phyloP scores from a whole-genome alignment of 371 early-diverging fungal genomes.

The Blastocladiella emersonii region DNA sequence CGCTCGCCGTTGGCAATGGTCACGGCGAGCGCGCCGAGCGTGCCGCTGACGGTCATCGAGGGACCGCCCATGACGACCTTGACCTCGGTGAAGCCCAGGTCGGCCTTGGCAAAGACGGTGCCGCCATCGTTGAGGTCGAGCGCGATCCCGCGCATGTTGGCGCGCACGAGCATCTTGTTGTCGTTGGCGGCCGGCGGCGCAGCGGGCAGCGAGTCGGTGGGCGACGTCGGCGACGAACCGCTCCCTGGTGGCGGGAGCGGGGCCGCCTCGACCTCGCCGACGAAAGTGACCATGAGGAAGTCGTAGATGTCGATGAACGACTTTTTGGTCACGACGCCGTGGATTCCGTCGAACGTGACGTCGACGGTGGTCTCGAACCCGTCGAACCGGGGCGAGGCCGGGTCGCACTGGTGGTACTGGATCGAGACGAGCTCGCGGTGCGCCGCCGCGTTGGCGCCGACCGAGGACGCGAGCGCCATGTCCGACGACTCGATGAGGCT shows the following conservation, averaged over 20 bases:
- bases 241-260: constrained; percentile 6
- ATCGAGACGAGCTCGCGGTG: constrained; percentile 48
- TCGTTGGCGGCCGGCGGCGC: background rate
- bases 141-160: constrained; percentile 60
- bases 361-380: constrained; percentile 70
- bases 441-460: no score
- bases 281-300: constrained; percentile 76
- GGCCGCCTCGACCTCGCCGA: constrained; percentile 16
- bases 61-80: constrained; percentile 43
- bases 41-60: constrained; percentile 56
- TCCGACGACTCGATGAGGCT: constrained; percentile 14
- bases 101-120: constrained; percentile 55
- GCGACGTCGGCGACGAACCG: no score
- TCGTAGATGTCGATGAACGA: constrained; percentile 73
- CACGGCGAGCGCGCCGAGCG: constrained; percentile 69
- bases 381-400: constrained; percentile 58
- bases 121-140: constrained; percentile 77
- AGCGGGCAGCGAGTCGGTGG: background rate
- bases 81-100: constrained; percentile 55
- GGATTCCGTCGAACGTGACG: constrained; percentile 66
- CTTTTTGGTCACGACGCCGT: constrained; percentile 68
- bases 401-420: constrained; percentile 54
- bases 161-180: constrained; percentile 44
- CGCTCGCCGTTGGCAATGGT: constrained; percentile 11
- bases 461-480: background rate